A percentile compares a stretch with the other conserved stretches of the same genome.
These are phyloP conservation scores for Rhizophagus prolifer DNA, from an alignment of 192 early-diverging fungal genomes.

Conservation along the genomic window DNA sequence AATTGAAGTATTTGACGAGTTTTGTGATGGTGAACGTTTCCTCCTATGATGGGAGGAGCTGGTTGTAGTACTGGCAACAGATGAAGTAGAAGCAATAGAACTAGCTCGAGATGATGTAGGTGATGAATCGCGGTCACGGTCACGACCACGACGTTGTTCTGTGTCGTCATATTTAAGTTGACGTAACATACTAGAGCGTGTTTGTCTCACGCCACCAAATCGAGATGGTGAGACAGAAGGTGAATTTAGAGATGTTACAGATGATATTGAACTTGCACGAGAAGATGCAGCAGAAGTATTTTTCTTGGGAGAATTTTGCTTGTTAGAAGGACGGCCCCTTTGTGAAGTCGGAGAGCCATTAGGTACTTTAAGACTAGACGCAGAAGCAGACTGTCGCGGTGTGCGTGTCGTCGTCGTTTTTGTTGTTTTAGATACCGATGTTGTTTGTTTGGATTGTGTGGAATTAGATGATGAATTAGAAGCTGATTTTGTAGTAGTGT, in stretches of 20 bases:
- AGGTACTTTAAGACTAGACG: conserved; percentile 13
- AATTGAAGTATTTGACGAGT: conserved; percentile 6
- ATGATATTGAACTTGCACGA: conserved; percentile 24
- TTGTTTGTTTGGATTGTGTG: not conserved
- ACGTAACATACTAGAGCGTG: conserved; percentile 26
- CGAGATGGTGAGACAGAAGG: conserved; percentile 25
- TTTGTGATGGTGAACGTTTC: conserved; percentile 25
- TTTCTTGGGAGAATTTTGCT: conserved; percentile 7
- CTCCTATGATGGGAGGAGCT: not conserved
- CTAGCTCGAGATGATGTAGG: conserved; percentile 27
- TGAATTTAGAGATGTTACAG: conserved; percentile 3
- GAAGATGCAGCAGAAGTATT: conserved; percentile 17
- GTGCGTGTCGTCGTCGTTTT: not conserved
- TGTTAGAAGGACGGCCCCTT: conserved; percentile 15
- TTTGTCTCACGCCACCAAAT: conserved; percentile 26
- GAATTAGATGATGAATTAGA: not conserved
- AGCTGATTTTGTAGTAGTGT: not conserved
- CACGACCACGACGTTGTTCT: conserved; percentile 28
- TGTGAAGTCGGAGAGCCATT: not conserved
- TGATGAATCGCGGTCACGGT: not conserved
- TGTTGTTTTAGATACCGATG: not conserved
- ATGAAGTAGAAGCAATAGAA: conserved; percentile 27
- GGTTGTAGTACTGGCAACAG: conserved; percentile 15
- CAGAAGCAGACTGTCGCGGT: not conserved
- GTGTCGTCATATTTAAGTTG: conserved; percentile 28